Percentiles rank a stretch among this genome's conserved stretches.
Conservation (phyloP, 2,329 filamentous ascomycete species). For the Cladobotryum protrusum region DNA sequence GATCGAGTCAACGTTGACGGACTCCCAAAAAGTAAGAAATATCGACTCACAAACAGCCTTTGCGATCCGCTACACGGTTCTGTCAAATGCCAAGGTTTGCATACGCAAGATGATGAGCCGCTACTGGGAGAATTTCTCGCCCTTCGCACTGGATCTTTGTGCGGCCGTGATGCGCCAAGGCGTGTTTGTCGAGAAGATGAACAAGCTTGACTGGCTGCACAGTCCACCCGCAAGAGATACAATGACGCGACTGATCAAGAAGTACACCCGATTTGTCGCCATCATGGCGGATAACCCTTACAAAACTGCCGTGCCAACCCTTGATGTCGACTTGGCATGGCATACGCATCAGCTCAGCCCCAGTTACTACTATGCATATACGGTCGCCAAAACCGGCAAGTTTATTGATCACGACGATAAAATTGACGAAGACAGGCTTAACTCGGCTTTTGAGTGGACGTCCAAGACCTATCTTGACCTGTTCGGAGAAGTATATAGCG, state of each 20-base stretch:
- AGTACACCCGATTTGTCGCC: conserved; percentile 57
- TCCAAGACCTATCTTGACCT: conserved; percentile 60
- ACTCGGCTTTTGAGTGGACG: conserved; percentile 65
- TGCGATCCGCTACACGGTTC: conserved; percentile 18
- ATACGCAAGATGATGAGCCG: conserved; percentile 63
- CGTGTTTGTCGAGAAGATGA: conserved; percentile 67
- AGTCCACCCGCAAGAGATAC: conserved; percentile 58
- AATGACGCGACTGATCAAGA: conserved; percentile 57
- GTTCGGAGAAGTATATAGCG: conserved; percentile 62
- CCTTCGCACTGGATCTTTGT: conserved; percentile 58
- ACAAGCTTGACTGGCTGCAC: conserved; percentile 70
- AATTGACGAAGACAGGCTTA: conserved; percentile 61
- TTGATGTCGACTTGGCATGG: conserved; percentile 72
- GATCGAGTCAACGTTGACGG: conserved; percentile 41
- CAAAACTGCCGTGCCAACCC: conserved; percentile 57
- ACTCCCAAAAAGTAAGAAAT: conserved; percentile 31
- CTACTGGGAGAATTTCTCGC: conserved; percentile 63
- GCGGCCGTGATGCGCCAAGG: conserved; percentile 62
- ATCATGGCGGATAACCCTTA: conserved; percentile 47
- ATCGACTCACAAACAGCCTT: conserved; percentile 28
- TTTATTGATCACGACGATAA: conserved; percentile 84
- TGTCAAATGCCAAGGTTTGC: conserved; percentile 32
- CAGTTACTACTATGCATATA: conserved; percentile 54
- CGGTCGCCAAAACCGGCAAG: conserved; percentile 37
- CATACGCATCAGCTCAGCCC: conserved; percentile 75